Conservation (phyloP, 371 early-diverging fungal genomes). For the Coemansia sp. region DNA sequence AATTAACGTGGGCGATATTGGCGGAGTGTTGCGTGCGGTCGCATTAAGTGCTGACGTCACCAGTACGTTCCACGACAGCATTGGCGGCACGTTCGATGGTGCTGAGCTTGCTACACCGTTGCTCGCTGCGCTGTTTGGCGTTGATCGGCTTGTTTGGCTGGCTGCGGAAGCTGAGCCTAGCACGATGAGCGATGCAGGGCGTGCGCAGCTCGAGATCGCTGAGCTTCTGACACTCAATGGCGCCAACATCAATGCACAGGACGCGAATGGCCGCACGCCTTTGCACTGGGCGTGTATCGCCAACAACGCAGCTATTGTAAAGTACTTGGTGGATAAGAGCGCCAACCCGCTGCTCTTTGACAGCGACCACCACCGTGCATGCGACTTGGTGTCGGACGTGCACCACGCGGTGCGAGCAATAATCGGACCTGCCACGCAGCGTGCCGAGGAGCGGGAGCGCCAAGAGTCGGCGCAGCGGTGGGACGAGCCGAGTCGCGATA, state of each 20-base stretch:
- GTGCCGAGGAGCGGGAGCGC: constrained; percentile 26
- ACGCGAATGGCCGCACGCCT: constrained; percentile 11
- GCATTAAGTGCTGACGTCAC: constrained; percentile 34
- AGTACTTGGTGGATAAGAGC: constrained; percentile 38
- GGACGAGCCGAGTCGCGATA: not conserved
- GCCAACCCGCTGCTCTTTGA: constrained; percentile 25
- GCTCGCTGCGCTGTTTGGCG: constrained; percentile 33
- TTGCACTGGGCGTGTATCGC: constrained; percentile 33
- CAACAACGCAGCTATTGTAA: not conserved
- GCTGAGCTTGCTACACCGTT: constrained; percentile 10
- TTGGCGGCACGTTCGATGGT: not conserved
- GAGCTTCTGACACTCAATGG: constrained; percentile 46
- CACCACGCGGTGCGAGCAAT: not conserved
- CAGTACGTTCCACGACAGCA: not conserved
- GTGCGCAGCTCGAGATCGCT: constrained; percentile 29
- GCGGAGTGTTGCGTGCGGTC: constrained; percentile 25
- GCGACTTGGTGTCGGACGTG: constrained; percentile 4
- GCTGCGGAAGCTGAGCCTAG: not conserved
- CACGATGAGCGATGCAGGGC: not conserved
- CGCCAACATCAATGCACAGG: constrained; percentile 13
- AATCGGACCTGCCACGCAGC: constrained; percentile 10
- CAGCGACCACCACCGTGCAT: constrained; percentile 7
- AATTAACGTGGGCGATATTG: constrained; percentile 9
- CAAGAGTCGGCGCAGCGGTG: constrained; percentile 8
- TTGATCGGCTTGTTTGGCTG: not conserved